A percentile compares a stretch with the other conserved stretches of the same genome.
These are phyloP conservation scores for Corynascus novoguineensis DNA, from an alignment of 495 filamentous ascomycete genomes.

Conservation along the genomic window DNA sequence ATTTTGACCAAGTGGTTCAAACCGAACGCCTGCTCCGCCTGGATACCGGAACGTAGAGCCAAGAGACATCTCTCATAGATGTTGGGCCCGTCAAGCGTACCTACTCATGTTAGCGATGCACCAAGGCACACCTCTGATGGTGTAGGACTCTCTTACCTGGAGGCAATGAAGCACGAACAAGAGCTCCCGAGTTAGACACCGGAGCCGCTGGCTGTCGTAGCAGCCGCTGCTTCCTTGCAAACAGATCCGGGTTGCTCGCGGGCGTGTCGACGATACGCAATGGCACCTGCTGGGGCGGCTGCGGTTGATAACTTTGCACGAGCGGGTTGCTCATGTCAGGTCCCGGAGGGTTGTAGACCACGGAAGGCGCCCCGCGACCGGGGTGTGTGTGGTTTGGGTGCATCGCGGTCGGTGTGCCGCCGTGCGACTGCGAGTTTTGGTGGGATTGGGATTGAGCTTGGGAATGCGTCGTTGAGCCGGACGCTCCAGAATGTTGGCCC, in stretches of 20 bases:
- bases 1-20: constrained; percentile 92
- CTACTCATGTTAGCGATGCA: constrained; percentile 31
- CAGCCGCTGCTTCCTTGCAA: constrained; percentile 43
- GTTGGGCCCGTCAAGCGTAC: constrained; percentile 65
- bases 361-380: constrained; percentile 36
- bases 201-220: constrained; percentile 24
- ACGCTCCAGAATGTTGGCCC: constrained; percentile 34
- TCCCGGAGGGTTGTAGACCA: constrained; percentile 33
- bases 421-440: constrained; percentile 19
- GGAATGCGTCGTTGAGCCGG: constrained; percentile 22
- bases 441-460: constrained; percentile 29
- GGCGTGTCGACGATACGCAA: constrained; percentile 67
- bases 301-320: constrained; percentile 55
- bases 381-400: constrained; percentile 26
- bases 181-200: constrained; percentile 21
- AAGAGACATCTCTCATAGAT: constrained; percentile 82
- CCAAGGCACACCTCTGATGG: neutral
- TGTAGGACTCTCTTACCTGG: constrained; percentile 18
- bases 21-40: constrained; percentile 79
- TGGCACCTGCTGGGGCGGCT: constrained; percentile 48
- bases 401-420: constrained; percentile 14
- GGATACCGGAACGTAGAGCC: constrained; percentile 72
- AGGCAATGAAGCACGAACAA: constrained; percentile 23
- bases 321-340: constrained; percentile 44
- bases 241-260: constrained; percentile 58